phyloP scores from a whole-genome alignment of 192 early-diverging fungal genomes.

The Coemansia sp. region DNA sequence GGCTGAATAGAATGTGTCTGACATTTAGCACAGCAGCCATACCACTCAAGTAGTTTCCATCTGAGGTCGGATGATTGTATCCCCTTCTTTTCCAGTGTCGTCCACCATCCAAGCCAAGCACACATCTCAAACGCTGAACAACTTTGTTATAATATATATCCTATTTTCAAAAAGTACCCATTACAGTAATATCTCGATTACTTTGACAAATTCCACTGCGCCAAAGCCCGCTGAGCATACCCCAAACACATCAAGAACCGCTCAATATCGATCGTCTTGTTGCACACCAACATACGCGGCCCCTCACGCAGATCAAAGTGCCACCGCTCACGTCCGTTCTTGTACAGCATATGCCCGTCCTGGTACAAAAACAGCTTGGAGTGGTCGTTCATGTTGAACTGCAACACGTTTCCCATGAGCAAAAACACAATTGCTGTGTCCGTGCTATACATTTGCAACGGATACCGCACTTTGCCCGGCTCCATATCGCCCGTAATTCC shows the following conservation, averaged over 20 bases:
- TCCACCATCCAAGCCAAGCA: too few relatives aligned
- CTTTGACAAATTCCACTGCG: conserved; percentile 24
- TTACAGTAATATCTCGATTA: background rate
- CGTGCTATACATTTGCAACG: conserved; percentile 6
- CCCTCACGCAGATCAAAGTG: conserved; percentile 52
- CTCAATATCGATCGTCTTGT: conserved; percentile 39
- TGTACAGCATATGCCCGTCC: conserved; percentile 43
- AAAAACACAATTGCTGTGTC: conserved; percentile 40
- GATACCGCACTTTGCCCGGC: conserved; percentile 3
- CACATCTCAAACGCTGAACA: too few relatives aligned
- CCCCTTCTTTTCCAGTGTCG: too few relatives aligned
- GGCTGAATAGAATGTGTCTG: too few relatives aligned
- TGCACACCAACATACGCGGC: conserved; percentile 43
- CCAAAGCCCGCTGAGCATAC: conserved; percentile 44
- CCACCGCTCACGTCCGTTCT: conserved; percentile 39
- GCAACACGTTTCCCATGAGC: conserved; percentile 49
- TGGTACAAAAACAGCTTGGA: conserved; percentile 51
- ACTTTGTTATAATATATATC: too few relatives aligned
- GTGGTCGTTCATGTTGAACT: conserved; percentile 47
- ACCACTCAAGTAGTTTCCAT: too few relatives aligned
- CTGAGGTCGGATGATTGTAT: too few relatives aligned
- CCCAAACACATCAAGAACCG: conserved; percentile 46
- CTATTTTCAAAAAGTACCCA: too few relatives aligned
- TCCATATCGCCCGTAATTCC: conserved; percentile 21
- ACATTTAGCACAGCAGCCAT: too few relatives aligned